These are phyloP conservation scores for Agaricus sinodeliciosus DNA, from an alignment of 768 basidiomycete genomes.

Conservation along the genomic window DNA sequence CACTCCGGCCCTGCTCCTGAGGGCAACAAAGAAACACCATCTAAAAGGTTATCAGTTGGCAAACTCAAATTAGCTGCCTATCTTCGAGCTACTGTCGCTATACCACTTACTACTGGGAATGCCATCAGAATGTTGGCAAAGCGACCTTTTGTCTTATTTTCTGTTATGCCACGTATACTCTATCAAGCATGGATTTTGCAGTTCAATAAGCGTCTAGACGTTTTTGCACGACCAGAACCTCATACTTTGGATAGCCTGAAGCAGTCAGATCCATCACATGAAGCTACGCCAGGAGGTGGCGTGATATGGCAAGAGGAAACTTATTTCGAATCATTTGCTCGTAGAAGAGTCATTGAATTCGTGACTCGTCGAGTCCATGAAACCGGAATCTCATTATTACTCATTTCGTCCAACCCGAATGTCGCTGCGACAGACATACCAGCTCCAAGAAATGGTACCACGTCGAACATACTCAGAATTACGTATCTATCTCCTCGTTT, in stretches of 20 bases:
- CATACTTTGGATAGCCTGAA: conserved; percentile 19
- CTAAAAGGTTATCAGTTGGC: conserved; percentile 15
- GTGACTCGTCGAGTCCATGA: conserved; percentile 28
- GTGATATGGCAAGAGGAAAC: conserved; percentile 28
- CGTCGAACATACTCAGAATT: conserved; percentile 23
- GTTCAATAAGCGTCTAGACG: conserved; percentile 48
- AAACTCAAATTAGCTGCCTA: conserved; percentile 49
- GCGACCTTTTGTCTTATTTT: conserved; percentile 46
- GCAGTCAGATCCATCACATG: not conserved
- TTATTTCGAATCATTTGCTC: conserved; percentile 26
- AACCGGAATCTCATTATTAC: conserved; percentile 25
- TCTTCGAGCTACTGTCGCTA: conserved; percentile 28
- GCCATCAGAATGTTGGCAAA: conserved; percentile 32
- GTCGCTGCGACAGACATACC: conserved; percentile 19
- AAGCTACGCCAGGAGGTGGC: conserved; percentile 19
- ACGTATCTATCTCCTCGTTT: conserved; percentile 38
- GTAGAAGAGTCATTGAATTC: conserved; percentile 24
- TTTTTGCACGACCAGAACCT: conserved; percentile 57
- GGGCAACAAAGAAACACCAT: not conserved
- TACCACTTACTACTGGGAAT: conserved; percentile 32
- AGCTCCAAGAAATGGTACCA: not conserved
- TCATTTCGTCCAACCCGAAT: conserved; percentile 32
- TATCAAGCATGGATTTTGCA: conserved; percentile 57
- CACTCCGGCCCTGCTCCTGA: not conserved
- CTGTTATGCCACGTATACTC: conserved; percentile 54